Base-by-base conservation (phyloP, 2,329 filamentous ascomycete species). In the Ilyonectria mors-panacis region DNA sequence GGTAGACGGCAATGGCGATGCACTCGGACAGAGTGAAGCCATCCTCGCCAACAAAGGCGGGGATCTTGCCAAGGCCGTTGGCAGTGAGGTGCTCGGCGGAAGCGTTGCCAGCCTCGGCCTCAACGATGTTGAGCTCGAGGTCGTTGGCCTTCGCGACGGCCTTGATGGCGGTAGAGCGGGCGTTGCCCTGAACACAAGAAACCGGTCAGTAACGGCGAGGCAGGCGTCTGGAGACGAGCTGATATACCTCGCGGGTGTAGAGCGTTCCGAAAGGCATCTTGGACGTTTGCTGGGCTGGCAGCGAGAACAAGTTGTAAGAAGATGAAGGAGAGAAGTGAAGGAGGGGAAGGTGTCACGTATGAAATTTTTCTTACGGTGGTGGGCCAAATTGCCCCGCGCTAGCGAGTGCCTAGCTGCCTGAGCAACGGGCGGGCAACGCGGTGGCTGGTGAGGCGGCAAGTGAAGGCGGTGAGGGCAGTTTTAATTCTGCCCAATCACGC, bases 191-290 rank as follows among this genome's bases (percentile, higher is more conserved):
- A 67, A 76, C 69, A 70, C 68, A 68, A 67, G 62, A 73, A 70
- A 72, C 63, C 73, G 69, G 75, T 79, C 74, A 79, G 76, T 73
- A 79, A 86, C 77, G 60, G 60, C 67, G 68, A 69, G 70, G 71
- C 55, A 70, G 66, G 57, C 60, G 50, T 65, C 66, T 71, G 68
- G 50, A 60, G 58, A 64, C 71, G 66, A 59, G 67, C 68, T 66
- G 59, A 73, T 63, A 70, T 91, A 97, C 95, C 86, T 89, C 82
- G 84, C 89, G 90, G 82, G 92, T 93, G 91, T 96, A 98, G 81
- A 99, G 91, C 89, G 97, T 99, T 87, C 96, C 96, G 90, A 99
- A 98, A 82, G 93, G 89, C 93, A 97, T 97, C 84, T 89, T 94
- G 87, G 82, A 79, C 80, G 78, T 74, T 72, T 75, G 67, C 66